Evolutionary conservation across 257 asterid species (phyloP), one percentile per base, ranked within the genome.

Genomic region (Handroanthus guayacan): DNA sequence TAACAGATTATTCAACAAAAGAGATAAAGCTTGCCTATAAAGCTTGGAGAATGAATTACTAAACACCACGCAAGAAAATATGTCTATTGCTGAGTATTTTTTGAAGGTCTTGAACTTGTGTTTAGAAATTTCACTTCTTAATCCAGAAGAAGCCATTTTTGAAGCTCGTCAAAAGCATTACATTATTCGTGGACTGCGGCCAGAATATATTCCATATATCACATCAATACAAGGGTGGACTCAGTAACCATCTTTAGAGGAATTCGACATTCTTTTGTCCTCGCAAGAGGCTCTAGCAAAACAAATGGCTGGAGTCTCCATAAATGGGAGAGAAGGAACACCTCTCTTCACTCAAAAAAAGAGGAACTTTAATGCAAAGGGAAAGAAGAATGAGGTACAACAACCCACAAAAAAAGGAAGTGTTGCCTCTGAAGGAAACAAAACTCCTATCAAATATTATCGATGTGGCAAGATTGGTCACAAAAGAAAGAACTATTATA

Each of bases 211-310:
- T 5, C 44, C 39, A 0, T 67, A 55, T 3, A 13, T 68, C 0
- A 76, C 76, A 11, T 76, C 47, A 2, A 69, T 68, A 25, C 75
- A 76, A 58, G 75, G 70, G 18, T 76, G 55, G 63, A 20, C 31
- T 16, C 50, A 61, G 34, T 62, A 67, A 67, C 75, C 62, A 4
- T 67, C 76, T 2, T 25, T 69, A 41, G 72, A 76, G 3, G 69
- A 67, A 16, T 68, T 44, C 0, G 58, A 52, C 2, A 51, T 17
- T 51, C 57, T 51, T 11, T 3, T 51, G n/a, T 11, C 57, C 12
- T 51, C 18, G 13, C 57, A 51, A 51, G 16, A 51, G 57, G 14
- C 2, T 2, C 14, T 51, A 3, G 18, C 57, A 51, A 51, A 51
- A 51, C 57, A 51, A 14, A 51, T 12, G 18, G 17, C 1, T 51